Base-by-base conservation (phyloP, 805 yeast genomes). In the Priceomyces fermenticarens region DNA sequence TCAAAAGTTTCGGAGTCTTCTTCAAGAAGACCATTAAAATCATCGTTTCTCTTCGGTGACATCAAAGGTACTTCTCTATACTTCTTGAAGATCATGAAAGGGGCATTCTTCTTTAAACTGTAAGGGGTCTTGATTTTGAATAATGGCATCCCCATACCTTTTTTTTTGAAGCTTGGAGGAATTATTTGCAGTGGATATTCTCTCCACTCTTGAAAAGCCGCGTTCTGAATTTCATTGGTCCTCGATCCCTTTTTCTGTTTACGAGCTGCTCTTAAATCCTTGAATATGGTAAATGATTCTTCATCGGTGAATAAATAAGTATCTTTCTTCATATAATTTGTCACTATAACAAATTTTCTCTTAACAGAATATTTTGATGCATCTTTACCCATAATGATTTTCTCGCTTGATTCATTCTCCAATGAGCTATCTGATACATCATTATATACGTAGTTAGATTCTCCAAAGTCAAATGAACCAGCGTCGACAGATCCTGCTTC, bases 111-210 rank as follows among this genome's bases (percentile, higher is more conserved):
- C 11, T 70, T 54, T 39, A 69, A 57, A 4, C 54, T 43, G 50
- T 66, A 65, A 2, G 74, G 73, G 1, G 58, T 57, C 16, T 51
- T 48, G 10, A 67, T 42, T 45, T 61, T 67, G 45, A 69, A 55
- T 8, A 69, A 40, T 0, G 75, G 75, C 32, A 67, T 47, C 0
- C 73, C 73, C 17, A 45, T 10, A 2, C 73, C 73, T 43, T 49
- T 49, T 11, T 46, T 32, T 35, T 64, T 65, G 38, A 57, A 52
- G 8, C 53, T 62, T 5, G 60, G 39, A 0, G 72, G 72, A 0
- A 67, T 49, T 3, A 65, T 53, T 43, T 64, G 70, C 7, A 42
- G 46, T 4, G 15, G 13, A 29, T 29, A 5, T 7, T 29, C 32
- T 8, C 23, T 5, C 16, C 12, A 38, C 32, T 33, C 23, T 13